Conservation (phyloP, 805 yeast genomes). For the Candida koratica region DNA sequence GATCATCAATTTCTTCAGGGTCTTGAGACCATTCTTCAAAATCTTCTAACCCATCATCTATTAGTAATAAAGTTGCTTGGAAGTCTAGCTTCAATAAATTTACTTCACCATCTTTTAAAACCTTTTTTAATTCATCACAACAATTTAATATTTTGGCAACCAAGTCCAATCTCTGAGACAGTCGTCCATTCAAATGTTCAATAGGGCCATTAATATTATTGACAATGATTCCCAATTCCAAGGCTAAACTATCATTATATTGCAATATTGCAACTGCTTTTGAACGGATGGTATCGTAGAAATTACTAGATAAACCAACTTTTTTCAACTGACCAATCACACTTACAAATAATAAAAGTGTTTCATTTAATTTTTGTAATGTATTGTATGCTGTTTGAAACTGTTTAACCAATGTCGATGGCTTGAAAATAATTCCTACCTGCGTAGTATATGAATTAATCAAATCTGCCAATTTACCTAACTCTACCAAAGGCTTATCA, state of each 20-base stretch:
- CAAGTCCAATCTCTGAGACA: constrained; percentile 15
- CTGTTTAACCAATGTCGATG: constrained; percentile 42
- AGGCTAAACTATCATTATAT: constrained; percentile 19
- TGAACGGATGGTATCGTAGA: constrained; percentile 30
- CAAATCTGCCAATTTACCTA: constrained; percentile 54
- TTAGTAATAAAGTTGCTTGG: constrained; percentile 40
- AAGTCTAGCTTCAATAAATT: constrained; percentile 50
- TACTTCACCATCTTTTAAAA: constrained; percentile 47
- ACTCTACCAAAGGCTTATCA: constrained; percentile 49
- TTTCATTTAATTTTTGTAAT: constrained; percentile 42
- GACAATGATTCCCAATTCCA: constrained; percentile 19
- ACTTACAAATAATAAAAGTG: constrained; percentile 44
- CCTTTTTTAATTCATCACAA: constrained; percentile 47
- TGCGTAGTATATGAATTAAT: constrained; percentile 76
- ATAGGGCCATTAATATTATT: constrained; percentile 2
- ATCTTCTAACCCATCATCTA: constrained; percentile 62
- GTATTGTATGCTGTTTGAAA: constrained; percentile 51
- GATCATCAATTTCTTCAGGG: constrained; percentile 49
- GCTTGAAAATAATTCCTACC: constrained; percentile 65
- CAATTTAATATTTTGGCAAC: constrained; percentile 55
- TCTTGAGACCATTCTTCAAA: constrained; percentile 65
- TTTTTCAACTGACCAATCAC: constrained; percentile 33
- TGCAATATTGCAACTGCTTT: constrained; percentile 19
- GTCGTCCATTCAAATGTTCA: constrained; percentile 13
- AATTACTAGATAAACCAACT: constrained; percentile 33